phyloP scores from a whole-genome alignment of 257 asterid genomes.

The Solanum rostratum region DNA sequence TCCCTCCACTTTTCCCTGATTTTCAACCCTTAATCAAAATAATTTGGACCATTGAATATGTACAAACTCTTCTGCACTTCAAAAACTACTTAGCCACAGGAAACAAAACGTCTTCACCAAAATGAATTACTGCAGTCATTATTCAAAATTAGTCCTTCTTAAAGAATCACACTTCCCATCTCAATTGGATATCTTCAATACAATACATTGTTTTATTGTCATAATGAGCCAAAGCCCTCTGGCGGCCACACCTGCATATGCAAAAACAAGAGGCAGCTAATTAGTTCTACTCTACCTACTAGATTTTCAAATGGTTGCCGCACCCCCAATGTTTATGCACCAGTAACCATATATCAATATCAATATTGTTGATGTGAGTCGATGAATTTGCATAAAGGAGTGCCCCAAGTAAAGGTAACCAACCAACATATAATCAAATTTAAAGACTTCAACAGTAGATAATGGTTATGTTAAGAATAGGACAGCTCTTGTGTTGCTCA shows the following conservation, averaged over 20 bases:
- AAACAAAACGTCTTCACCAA: neutral
- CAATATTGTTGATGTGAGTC: neutral
- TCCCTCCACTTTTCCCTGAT: neutral
- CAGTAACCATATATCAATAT: neutral
- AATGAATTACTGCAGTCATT: neutral
- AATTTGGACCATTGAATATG: neutral
- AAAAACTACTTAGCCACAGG: neutral
- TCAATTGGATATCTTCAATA: neutral
- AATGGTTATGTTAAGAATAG: neutral
- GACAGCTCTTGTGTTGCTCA: neutral
- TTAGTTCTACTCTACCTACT: neutral
- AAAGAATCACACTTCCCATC: neutral
- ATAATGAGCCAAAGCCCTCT: conserved; percentile 55
- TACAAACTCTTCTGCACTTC: neutral
- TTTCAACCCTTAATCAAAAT: neutral
- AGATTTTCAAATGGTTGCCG: neutral
- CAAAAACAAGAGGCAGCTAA: neutral
- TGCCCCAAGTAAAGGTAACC: neutral
- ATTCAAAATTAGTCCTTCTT: neutral
- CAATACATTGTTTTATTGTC: conserved; percentile 5
- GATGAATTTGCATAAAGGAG: neutral
- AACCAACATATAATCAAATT: neutral
- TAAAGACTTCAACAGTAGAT: neutral
- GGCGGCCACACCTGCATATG: conserved; percentile 88
- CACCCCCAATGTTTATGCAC: neutral